Conservation (phyloP, 1,284 basidiomycete genomes). For the Ustilago trichophora region DNA sequence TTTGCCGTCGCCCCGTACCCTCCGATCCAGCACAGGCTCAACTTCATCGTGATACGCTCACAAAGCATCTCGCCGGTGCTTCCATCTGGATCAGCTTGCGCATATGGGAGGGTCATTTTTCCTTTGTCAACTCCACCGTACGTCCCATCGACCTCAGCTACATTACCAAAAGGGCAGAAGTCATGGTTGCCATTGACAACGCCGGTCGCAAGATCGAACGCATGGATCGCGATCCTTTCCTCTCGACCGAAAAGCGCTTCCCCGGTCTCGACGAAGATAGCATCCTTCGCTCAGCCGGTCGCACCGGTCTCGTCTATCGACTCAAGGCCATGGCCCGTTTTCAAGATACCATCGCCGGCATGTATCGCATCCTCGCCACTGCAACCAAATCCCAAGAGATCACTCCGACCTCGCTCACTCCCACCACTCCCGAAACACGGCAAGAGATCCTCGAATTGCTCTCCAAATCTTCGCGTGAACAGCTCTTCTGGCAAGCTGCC, state of each 20-base stretch:
- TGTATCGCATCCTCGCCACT: constrained; percentile 39
- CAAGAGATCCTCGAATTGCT: constrained; percentile 32
- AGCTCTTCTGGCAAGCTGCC: constrained; percentile 23
- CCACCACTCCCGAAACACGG: constrained; percentile 29
- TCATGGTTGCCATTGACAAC: constrained; percentile 34
- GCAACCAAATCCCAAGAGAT: constrained; percentile 6
- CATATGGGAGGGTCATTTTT: constrained; percentile 49
- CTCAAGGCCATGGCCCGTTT: constrained; percentile 39
- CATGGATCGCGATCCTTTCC: constrained; percentile 37
- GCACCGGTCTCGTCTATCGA: constrained; percentile 41
- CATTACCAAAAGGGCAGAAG: constrained; percentile 14
- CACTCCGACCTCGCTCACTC: neutral
- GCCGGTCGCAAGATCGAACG: constrained; percentile 35
- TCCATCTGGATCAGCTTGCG: constrained; percentile 44
- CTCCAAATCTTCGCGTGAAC: constrained; percentile 12
- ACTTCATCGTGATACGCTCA: constrained; percentile 13
- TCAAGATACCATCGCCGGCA: constrained; percentile 33
- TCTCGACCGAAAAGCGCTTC: constrained; percentile 37
- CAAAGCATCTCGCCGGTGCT: constrained; percentile 27
- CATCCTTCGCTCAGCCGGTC: constrained; percentile 38
- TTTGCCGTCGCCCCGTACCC: constrained; percentile 6
- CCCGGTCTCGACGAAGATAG: constrained; percentile 46
- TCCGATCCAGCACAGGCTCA: neutral
- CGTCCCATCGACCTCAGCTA: constrained; percentile 33
- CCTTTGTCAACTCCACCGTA: constrained; percentile 37